phyloP scores from a whole-genome alignment of 495 filamentous ascomycete genomes.

The Podospora fimiseda region DNA sequence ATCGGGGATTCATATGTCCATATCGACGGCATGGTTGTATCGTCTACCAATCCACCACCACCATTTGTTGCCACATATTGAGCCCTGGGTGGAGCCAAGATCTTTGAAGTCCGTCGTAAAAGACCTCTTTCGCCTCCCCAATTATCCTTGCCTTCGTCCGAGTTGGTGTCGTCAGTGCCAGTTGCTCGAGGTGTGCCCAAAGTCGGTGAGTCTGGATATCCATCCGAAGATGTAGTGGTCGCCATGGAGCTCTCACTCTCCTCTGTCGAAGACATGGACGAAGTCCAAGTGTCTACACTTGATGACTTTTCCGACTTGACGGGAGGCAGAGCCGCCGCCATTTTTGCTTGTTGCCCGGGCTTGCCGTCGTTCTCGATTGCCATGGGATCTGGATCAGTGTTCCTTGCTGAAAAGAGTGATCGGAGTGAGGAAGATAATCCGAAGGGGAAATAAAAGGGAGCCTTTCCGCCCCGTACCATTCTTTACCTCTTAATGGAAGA shows the following conservation, averaged over 20 bases:
- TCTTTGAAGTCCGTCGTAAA: background rate
- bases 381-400: background rate
- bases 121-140: background rate
- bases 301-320: background rate
- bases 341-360: background rate
- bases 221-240: background rate
- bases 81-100: background rate
- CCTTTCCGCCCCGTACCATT: too few relatives aligned
- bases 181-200: background rate
- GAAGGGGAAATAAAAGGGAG: too few relatives aligned
- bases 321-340: background rate
- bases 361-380: background rate
- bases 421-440: too few relatives aligned
- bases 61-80: background rate
- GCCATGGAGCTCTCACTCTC: background rate
- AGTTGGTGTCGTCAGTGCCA: background rate
- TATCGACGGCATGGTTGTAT: background rate
- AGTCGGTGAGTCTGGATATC: slow-evolving; percentile 3
- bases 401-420: background rate
- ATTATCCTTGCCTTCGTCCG: background rate
- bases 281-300: background rate
- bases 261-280: background rate
- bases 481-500: too few relatives aligned
- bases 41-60: background rate
- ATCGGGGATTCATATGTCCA: background rate